Conservation (phyloP, 1,284 basidiomycete genomes). For the Vanrija pseudolonga region DNA sequence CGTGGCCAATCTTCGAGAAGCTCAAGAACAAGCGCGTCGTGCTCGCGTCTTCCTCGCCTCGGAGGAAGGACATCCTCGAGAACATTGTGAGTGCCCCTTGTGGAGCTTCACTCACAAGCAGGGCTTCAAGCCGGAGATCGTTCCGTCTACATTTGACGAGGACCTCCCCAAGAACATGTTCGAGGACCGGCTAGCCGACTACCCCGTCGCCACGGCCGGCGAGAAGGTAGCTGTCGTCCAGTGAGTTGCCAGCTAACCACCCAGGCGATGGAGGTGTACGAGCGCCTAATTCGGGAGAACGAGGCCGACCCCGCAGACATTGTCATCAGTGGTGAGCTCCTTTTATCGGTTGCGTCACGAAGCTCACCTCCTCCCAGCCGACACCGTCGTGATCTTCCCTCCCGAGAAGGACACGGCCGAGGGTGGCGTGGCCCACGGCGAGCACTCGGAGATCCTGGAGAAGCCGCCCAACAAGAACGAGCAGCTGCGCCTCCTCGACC, state of each 20-base stretch:
- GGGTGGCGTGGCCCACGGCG: conserved; percentile 29
- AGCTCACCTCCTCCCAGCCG: conserved; percentile 58
- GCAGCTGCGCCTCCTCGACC: conserved; percentile 55
- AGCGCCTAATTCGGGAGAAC: conserved; percentile 65
- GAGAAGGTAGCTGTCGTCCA: conserved; percentile 62
- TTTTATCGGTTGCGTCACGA: too few relatives aligned
- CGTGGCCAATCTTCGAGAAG: conserved; percentile 65
- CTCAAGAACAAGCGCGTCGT: conserved; percentile 68
- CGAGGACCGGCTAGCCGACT: conserved; percentile 74
- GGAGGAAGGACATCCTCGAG: conserved; percentile 78
- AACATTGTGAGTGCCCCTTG: conserved; percentile 60
- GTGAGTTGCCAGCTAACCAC: not conserved
- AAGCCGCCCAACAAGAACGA: conserved; percentile 79
- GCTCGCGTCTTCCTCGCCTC: conserved; percentile 78
- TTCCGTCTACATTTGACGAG: conserved; percentile 85
- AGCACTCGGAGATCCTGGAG: conserved; percentile 59
- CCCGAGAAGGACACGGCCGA: conserved; percentile 58
- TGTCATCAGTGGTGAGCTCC: conserved; percentile 73
- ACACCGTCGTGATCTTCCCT: conserved; percentile 85
- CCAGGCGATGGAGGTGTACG: conserved; percentile 81
- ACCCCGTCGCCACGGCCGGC: conserved; percentile 86
- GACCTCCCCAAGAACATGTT: conserved; percentile 66
- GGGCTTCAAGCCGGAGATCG: conserved; percentile 81
- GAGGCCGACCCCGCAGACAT: conserved; percentile 86
- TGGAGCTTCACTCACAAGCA: conserved; percentile 41